A percentile compares a stretch with the other conserved stretches of the same genome.
phyloP scores from a whole-genome alignment of 345 rosid genomes.

The Eucalyptus paniculata region DNA sequence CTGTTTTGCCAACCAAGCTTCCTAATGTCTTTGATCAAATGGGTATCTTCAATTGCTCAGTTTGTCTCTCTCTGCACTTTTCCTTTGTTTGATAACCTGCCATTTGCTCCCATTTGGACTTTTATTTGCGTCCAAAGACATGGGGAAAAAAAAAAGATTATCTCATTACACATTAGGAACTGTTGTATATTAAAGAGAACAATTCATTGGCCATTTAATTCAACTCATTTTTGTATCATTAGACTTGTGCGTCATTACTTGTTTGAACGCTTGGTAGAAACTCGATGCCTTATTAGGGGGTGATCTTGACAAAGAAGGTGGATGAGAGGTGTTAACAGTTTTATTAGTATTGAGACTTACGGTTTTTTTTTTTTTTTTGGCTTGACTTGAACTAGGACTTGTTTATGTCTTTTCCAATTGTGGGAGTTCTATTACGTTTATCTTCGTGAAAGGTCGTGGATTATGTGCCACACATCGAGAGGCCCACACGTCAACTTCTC shows the following conservation, averaged over 20 bases:
- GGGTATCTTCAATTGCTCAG: neutral
- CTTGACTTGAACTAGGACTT: neutral
- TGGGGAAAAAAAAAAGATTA: neutral
- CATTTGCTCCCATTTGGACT: neutral
- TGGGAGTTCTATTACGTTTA: neutral
- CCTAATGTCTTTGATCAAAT: neutral
- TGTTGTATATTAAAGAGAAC: neutral
- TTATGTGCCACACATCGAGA: neutral
- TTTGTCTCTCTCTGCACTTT: neutral
- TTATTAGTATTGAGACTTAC: too few species aligned
- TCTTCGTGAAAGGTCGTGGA: rapidly evolving
- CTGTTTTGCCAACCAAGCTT: neutral
- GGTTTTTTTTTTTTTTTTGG: too few species aligned
- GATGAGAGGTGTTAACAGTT: neutral
- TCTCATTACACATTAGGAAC: neutral
- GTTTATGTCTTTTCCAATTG: neutral
- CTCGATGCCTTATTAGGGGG: neutral
- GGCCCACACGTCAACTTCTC: neutral
- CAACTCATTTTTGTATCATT: neutral
- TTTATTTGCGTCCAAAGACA: neutral
- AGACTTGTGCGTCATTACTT: neutral
- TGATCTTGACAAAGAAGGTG: neutral
- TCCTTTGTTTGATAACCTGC: neutral
- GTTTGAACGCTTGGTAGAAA: neutral
- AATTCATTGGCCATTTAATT: neutral